Percentiles rank a stretch among this genome's conserved stretches.
Evolutionary conservation across 495 filamentous ascomycete genomes (phyloP).

Genomic region (Letharia columbiana): DNA sequence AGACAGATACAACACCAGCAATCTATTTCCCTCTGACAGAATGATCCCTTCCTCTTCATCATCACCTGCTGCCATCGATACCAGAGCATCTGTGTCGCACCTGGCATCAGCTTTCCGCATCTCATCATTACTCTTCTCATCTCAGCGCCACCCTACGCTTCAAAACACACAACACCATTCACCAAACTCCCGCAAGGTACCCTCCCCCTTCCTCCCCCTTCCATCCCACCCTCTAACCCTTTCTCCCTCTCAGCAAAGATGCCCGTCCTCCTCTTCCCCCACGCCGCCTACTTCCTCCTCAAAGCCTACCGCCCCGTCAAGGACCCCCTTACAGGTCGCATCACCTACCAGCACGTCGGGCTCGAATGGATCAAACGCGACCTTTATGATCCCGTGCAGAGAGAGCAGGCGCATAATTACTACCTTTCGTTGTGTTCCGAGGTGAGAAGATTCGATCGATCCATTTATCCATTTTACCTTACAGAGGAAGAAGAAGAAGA

Average conservation of each 20-base stretch:
- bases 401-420: neutral
- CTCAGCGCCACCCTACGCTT: neutral
- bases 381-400: neutral
- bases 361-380: neutral
- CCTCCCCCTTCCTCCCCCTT: no score
- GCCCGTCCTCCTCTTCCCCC: neutral
- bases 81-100: no score
- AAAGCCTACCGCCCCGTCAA: neutral
- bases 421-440: neutral
- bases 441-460: neutral
- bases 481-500: no score
- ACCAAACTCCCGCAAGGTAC: no score
- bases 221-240: neutral
- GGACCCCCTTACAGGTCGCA: neutral
- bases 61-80: neutral
- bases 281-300: neutral
- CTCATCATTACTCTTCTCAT: neutral
- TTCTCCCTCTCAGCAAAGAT: neutral
- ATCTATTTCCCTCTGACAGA: neutral
- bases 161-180: neutral
- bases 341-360: neutral
- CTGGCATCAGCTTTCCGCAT: neutral
- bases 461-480: no score
- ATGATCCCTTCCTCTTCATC: neutral
- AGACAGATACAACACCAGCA: neutral